phyloP scores from a whole-genome alignment of 441 rosid genomes.

The Gossypium schwendimanii region DNA sequence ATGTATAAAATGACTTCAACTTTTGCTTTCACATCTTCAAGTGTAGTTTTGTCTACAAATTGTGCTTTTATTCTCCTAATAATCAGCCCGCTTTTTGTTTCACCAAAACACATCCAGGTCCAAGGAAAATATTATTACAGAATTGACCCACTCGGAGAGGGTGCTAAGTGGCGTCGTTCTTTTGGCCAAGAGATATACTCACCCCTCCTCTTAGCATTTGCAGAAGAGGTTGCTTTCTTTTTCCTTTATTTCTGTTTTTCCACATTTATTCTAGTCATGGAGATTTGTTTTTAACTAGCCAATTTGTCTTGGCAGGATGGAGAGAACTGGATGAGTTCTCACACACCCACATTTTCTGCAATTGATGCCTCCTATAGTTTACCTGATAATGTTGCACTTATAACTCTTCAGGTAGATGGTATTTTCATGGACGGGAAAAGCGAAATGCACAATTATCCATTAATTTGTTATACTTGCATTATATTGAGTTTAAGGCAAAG shows the following conservation, averaged over 20 bases:
- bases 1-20: background rate
- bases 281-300: conserved; percentile 11
- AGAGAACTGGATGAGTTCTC: conserved; percentile 43
- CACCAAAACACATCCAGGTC: conserved; percentile 30
- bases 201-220: conserved; percentile 62
- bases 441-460: conserved; percentile 18
- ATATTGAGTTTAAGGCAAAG: background rate
- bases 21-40: background rate
- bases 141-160: conserved; percentile 56
- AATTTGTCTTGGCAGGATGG: conserved; percentile 38
- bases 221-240: conserved; percentile 43
- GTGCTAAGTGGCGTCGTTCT: conserved; percentile 73
- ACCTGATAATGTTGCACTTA: conserved; percentile 51
- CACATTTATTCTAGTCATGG: conserved; percentile 16
- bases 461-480: background rate
- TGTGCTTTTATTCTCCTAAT: background rate
- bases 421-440: conserved; percentile 26
- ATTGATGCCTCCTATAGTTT: conserved; percentile 53
- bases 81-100: background rate
- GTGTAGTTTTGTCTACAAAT: conserved; percentile 1
- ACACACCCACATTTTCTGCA: conserved; percentile 39
- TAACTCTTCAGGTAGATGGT: conserved; percentile 54
- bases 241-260: background rate
- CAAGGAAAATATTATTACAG: conserved; percentile 54
- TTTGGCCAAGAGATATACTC: conserved; percentile 69